Conservation (phyloP, 768 basidiomycete species). For the Serendipita sp. region DNA sequence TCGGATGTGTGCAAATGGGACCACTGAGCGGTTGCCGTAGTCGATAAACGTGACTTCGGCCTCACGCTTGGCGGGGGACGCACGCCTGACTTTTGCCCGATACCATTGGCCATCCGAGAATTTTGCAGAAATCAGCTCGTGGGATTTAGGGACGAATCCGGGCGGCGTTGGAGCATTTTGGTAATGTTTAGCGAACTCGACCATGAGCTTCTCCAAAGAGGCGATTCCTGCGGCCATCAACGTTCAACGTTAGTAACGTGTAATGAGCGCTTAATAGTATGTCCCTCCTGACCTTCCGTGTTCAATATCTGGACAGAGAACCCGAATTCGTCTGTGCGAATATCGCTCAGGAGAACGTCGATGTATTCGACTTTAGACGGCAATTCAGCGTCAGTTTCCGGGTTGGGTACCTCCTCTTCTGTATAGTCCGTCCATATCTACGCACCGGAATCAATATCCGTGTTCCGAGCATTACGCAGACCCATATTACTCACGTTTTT, state of each 20-base stretch:
- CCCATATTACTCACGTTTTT: slow-evolving; percentile 44
- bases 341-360: slow-evolving; percentile 84
- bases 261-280: background rate
- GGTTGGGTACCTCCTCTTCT: slow-evolving; percentile 30
- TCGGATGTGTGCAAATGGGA: slow-evolving; percentile 69
- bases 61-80: slow-evolving; percentile 81
- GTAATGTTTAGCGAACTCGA: slow-evolving; percentile 81
- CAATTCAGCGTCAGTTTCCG: slow-evolving; percentile 3
- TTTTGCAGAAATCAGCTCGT: slow-evolving; percentile 86
- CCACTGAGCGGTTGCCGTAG: slow-evolving; percentile 86
- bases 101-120: slow-evolving; percentile 95
- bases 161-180: slow-evolving; percentile 42
- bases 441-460: background rate
- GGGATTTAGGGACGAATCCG: slow-evolving; percentile 65
- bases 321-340: slow-evolving; percentile 54
- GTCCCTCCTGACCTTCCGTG: slow-evolving; percentile 49
- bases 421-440: slow-evolving; percentile 77
- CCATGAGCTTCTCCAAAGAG: slow-evolving; percentile 85
- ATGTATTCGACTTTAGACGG: slow-evolving; percentile 69
- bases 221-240: slow-evolving; percentile 58
- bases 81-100: slow-evolving; percentile 75
- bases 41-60: slow-evolving; percentile 92
- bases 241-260: background rate
- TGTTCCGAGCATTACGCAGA: background rate
- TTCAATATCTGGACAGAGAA: slow-evolving; percentile 93